A percentile compares a stretch with the other conserved stretches of the same genome.
Evolutionary conservation across 352 stramenopile species (phyloP).

Genomic region (Hyaloperonospora arabidopsidis): DNA sequence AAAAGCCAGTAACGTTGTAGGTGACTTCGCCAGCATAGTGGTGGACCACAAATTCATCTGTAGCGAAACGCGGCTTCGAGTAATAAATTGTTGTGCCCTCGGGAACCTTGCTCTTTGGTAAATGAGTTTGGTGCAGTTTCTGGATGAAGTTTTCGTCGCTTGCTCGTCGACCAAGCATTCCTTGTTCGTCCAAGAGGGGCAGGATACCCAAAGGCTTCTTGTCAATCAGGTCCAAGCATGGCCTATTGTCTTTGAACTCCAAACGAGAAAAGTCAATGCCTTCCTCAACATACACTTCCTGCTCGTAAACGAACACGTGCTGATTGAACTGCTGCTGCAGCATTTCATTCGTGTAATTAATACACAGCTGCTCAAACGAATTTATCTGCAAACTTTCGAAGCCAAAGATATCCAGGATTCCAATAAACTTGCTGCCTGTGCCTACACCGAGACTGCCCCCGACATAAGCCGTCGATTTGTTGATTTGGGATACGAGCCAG

Average conservation of each 20-base stretch:
- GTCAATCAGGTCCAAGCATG: slow-evolving; percentile 90
- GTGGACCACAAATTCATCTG: slow-evolving; percentile 93
- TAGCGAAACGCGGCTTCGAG: slow-evolving; percentile 80
- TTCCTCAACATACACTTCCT: slow-evolving; percentile 96
- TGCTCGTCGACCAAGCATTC: slow-evolving; percentile 85
- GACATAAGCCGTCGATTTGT: slow-evolving; percentile 82
- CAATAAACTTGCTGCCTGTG: slow-evolving; percentile 78
- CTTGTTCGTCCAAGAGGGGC: slow-evolving; percentile 93
- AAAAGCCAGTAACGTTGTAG: slow-evolving; percentile 93
- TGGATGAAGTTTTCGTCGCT: slow-evolving; percentile 89
- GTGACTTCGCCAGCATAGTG: slow-evolving; percentile 95
- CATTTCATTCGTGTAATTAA: slow-evolving; percentile 96
- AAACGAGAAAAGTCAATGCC: slow-evolving; percentile 88
- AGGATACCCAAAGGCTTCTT: slow-evolving; percentile 90
- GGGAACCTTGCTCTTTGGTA: slow-evolving; percentile 66
- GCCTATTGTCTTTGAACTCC: slow-evolving; percentile 90
- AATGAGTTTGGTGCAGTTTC: slow-evolving; percentile 87
- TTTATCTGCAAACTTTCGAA: slow-evolving; percentile 93
- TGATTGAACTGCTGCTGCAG: slow-evolving; percentile 93
- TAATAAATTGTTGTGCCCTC: slow-evolving; percentile 77
- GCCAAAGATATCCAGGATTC: slow-evolving; percentile 96
- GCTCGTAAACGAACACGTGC: slow-evolving; percentile 96
- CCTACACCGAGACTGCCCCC: slow-evolving; percentile 14
- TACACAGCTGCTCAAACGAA: slow-evolving; percentile 94
- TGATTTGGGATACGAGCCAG: slow-evolving; percentile 93